Evolutionary conservation across 768 basidiomycete species (phyloP).

Genomic region (Nevesoporus exiguus): DNA sequence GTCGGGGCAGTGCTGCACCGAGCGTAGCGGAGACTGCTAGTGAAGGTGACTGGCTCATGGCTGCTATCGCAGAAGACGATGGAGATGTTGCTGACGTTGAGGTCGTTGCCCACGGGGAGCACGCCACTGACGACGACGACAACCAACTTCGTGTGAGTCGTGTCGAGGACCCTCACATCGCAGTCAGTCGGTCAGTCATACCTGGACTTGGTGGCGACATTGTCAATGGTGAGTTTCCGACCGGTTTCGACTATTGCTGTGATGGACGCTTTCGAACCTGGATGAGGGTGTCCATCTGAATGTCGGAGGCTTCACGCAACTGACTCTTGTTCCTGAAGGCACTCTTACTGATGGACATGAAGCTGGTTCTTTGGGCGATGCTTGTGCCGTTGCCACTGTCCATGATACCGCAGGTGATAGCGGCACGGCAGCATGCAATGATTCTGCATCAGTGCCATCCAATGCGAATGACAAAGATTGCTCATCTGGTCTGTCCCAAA

Average conservation of each 20-base stretch:
- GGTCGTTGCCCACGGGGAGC: conserved; percentile 50
- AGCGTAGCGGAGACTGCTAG: conserved; percentile 59
- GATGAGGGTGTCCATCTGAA: conserved; percentile 40
- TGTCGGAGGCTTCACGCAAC: conserved; percentile 48
- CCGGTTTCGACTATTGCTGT: conserved; percentile 28
- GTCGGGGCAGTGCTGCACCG: conserved; percentile 60
- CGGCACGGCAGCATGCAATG: conserved; percentile 22
- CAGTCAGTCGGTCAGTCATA: conserved; percentile 32
- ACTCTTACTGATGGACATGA: conserved; percentile 37
- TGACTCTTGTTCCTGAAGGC: conserved; percentile 48
- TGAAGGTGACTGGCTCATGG: conserved; percentile 88
- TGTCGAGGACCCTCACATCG: conserved; percentile 38
- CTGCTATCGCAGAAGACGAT: conserved; percentile 74
- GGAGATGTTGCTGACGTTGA: conserved; percentile 55
- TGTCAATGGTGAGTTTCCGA: conserved; percentile 53
- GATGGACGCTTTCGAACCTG: conserved; percentile 46
- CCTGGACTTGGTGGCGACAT: conserved; percentile 32
- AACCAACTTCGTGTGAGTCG: conserved; percentile 43
- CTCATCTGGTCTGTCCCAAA: conserved; percentile 13
- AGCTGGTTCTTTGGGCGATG: conserved; percentile 32
- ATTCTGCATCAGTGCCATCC: conserved; percentile 25
- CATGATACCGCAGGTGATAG: conserved; percentile 16
- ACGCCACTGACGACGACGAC: conserved; percentile 44
- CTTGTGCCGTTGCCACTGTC: conserved; percentile 11
- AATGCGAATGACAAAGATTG: conserved; percentile 15